phyloP scores from a whole-genome alignment of 139 green algal genomes.

The Chlamydomonas sp. region DNA sequence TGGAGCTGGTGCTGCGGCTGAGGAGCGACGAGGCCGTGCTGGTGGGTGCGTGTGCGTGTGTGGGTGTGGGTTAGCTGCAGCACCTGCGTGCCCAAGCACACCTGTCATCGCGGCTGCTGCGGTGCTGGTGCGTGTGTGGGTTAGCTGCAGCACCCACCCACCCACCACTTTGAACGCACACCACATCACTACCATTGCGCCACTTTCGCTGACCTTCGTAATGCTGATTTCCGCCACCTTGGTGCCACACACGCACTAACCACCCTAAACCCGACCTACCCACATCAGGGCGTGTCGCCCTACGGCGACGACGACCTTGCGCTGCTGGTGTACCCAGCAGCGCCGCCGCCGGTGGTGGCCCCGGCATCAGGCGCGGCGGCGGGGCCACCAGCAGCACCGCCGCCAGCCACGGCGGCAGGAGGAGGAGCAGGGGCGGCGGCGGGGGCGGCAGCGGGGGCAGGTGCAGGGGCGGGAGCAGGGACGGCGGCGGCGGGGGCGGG shows the following conservation, averaged over 20 bases:
- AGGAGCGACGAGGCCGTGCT: constrained; percentile 31
- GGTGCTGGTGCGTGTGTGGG: background rate
- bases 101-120: background rate
- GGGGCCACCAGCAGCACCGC: background rate
- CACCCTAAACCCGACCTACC: too few species aligned
- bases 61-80: background rate
- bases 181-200: background rate
- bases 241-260: background rate
- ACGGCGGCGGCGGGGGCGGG: background rate
- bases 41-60: constrained; percentile 1
- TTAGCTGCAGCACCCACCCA: background rate
- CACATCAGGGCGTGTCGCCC: constrained; percentile 24
- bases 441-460: background rate
- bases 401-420: background rate
- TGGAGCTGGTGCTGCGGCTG: constrained; percentile 51
- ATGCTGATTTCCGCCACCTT: background rate
- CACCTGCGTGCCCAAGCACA: too few species aligned
- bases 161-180: background rate
- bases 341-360: background rate
- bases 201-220: background rate
- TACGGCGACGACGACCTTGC: constrained; percentile 31
- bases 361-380: too few species aligned
- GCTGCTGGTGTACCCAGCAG: constrained; percentile 25
- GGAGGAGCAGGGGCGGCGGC: background rate
- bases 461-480: background rate